Conservation (phyloP, 1,284 basidiomycete species). For the Ganoderma resinaceum region DNA sequence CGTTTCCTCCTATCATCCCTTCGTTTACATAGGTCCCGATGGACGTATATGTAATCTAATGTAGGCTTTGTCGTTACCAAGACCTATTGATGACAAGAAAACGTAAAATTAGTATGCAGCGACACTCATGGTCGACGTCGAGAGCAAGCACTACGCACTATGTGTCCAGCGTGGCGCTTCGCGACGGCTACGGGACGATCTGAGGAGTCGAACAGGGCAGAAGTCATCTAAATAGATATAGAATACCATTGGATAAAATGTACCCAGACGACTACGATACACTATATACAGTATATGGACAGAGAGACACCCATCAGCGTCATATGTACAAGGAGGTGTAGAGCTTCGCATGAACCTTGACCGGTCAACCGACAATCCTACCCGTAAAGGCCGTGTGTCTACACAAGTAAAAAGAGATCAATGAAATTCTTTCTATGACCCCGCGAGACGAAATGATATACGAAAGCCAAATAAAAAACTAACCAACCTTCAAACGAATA, state of each 20-base stretch:
- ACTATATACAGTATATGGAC: not conserved
- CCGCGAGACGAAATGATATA: not conserved
- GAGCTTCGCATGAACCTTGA: not conserved
- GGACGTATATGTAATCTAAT: not conserved
- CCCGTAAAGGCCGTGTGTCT: not conserved
- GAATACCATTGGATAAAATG: not conserved
- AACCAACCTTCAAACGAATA: not conserved
- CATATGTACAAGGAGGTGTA: not conserved
- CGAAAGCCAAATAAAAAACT: not conserved
- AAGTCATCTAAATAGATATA: not conserved
- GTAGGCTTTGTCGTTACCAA: not conserved
- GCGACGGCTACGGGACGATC: too few relatives aligned
- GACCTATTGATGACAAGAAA: not conserved
- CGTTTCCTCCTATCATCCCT: not conserved
- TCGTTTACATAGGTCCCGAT: not conserved
- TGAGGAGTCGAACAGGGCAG: too few relatives aligned
- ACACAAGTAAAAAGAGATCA: not conserved
- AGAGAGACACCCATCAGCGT: not conserved
- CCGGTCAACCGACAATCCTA: not conserved
- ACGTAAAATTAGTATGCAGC: not conserved
- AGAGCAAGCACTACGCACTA: too few relatives aligned
- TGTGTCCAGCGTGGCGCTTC: too few relatives aligned
- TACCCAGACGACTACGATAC: not conserved
- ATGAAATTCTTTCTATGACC: not conserved
- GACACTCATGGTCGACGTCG: too few relatives aligned